Evolutionary conservation across 495 filamentous ascomycete genomes (phyloP).

Genomic region (Lasiosphaeria hispida): DNA sequence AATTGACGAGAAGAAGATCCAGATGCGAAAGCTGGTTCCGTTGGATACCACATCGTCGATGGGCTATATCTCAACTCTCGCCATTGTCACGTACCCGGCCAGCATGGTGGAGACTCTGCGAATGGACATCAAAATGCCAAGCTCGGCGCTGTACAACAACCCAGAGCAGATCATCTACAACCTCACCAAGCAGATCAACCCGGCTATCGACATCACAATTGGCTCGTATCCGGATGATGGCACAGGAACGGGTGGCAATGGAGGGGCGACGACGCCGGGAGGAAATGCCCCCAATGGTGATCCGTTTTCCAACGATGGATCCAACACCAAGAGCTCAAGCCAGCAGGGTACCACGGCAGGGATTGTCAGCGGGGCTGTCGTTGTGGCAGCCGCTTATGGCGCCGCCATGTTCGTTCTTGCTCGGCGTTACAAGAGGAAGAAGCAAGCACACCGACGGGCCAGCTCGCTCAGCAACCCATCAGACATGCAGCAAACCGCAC

Average conservation of each 20-base stretch:
- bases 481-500: constrained; percentile 56
- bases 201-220: constrained; percentile 73
- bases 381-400: constrained; percentile 85
- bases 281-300: constrained; percentile 31
- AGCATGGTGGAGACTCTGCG: constrained; percentile 60
- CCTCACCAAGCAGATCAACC: constrained; percentile 79
- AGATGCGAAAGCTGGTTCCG: constrained; percentile 72
- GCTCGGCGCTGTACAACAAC: constrained; percentile 71
- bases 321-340: constrained; percentile 43
- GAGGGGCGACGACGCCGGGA: constrained; percentile 21
- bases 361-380: constrained; percentile 74
- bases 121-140: constrained; percentile 64
- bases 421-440: constrained; percentile 86
- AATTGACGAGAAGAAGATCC: constrained; percentile 49
- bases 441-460: constrained; percentile 73
- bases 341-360: constrained; percentile 77
- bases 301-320: constrained; percentile 35
- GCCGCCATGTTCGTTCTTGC: constrained; percentile 98
- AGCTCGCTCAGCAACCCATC: constrained; percentile 59
- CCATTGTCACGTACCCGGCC: constrained; percentile 68
- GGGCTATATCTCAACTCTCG: constrained; percentile 82
- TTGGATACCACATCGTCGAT: constrained; percentile 67
- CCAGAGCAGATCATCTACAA: constrained; percentile 55
- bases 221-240: constrained; percentile 46
- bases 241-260: constrained; percentile 26